These are phyloP conservation scores for Collybia mongolica DNA, from an alignment of 768 basidiomycete genomes.

Conservation along the genomic window DNA sequence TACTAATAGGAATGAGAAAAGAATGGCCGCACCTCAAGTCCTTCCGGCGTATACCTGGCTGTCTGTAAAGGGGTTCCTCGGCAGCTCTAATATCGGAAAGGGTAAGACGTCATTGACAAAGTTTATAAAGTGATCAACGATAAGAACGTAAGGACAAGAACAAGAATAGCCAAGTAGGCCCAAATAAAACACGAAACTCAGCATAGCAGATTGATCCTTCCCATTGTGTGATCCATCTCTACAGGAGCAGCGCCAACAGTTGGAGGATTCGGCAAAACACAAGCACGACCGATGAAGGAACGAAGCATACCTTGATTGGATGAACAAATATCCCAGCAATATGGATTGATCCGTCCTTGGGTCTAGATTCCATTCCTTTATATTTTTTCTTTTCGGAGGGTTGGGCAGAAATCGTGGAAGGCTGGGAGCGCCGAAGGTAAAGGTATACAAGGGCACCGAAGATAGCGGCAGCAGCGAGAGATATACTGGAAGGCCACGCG, in stretches of 20 bases:
- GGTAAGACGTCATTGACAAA: background rate
- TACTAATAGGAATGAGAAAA: background rate
- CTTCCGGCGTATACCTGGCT: conserved; percentile 56
- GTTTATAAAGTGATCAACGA: background rate
- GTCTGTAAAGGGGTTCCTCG: conserved; percentile 60
- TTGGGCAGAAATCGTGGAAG: background rate
- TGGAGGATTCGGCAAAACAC: too few relatives aligned
- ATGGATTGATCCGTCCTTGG: conserved; percentile 29
- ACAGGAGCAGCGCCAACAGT: too few relatives aligned
- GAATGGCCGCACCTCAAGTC: conserved; percentile 54
- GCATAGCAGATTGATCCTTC: too few relatives aligned
- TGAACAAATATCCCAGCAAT: conserved; percentile 63
- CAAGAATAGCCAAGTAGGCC: too few relatives aligned
- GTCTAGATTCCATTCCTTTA: conserved; percentile 7
- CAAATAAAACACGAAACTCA: too few relatives aligned
- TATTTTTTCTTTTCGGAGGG: background rate
- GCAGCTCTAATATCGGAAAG: conserved; percentile 53
- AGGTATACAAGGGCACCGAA: background rate
- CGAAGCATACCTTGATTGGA: conserved; percentile 58
- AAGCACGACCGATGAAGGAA: too few relatives aligned
- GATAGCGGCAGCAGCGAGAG: background rate
- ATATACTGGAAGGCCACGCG: too few relatives aligned
- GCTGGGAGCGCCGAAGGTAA: background rate
- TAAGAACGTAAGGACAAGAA: background rate
- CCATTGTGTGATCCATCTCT: too few relatives aligned